Evolutionary conservation across 345 rosid genomes (phyloP), one percentile per base, ranked within the genome.

Genomic region (Lumnitzera littorea): DNA sequence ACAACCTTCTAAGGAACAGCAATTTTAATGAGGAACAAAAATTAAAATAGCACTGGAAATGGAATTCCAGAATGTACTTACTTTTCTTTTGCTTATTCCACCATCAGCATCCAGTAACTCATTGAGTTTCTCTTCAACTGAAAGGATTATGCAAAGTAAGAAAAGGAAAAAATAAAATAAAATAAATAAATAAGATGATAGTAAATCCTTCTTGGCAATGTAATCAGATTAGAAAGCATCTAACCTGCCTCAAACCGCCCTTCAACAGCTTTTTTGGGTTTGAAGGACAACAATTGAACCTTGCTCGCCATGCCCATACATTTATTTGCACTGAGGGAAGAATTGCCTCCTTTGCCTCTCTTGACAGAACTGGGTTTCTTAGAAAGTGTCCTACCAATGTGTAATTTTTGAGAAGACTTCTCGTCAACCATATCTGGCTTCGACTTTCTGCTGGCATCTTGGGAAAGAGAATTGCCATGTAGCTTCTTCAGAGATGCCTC

Each of bases 41-140:
- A 9, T 36, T 36, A 36, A 36, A 36, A 36, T 36, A 6, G 1
- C 43, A 36, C 43, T 36, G 11, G 7, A 36, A 36, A 36, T 36
- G 43, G 7, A 36, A 36, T 36, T 36, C 43, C 43, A 36, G 11
- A 36, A 36, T 48, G 61, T 66, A 62, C 94, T 79, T 76, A 91
- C 97, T 78, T 83, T 94, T 63, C 86, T 79, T 76, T 88, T 86
- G 83, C 88, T 88, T 51, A 94, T 84, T 53, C 99, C 99, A 69
- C 99, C 97, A 54, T 76, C 92, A 61, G 61, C 77, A 81, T 90
- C 99, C 80, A 94, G 86, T 80, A 94, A 70, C 69, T 94, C 99
- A 66, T 91, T 94, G 50, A 94, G 83, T 78, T 91, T 94, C 81
- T 81, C 99, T 67, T 90, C 89, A 73, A 94, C 99, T 94, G 92